phyloP scores from a whole-genome alignment of 257 asterid species.

The Fraxinus pennsylvanica region DNA sequence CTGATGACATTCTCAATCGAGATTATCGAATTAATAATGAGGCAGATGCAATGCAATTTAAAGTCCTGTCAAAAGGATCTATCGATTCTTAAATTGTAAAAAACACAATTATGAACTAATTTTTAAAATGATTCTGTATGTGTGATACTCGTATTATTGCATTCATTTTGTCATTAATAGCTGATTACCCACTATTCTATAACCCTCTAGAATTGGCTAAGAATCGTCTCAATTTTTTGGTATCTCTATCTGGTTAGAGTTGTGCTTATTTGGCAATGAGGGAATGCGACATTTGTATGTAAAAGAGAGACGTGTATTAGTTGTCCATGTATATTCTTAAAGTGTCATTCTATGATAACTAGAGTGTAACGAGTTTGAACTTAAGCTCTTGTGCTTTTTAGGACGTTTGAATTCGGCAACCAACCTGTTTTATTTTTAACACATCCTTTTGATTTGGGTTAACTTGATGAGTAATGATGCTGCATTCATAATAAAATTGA shows the following conservation, averaged over 20 bases:
- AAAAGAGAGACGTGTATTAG: neutral
- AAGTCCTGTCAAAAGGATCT: neutral
- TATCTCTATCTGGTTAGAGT: neutral
- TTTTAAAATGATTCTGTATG: neutral
- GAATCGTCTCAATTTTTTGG: conserved; percentile 4
- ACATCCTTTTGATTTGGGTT: neutral
- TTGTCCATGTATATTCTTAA: conserved; percentile 5
- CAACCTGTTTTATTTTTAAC: neutral
- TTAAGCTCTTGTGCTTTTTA: conserved; percentile 9
- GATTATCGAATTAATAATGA: neutral
- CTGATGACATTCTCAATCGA: neutral
- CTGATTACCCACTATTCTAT: conserved; percentile 4
- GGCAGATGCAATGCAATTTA: neutral
- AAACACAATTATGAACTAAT: neutral
- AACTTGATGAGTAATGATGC: neutral
- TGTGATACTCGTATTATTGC: neutral
- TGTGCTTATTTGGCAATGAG: conserved; percentile 2
- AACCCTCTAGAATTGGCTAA: neutral
- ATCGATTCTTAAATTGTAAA: neutral
- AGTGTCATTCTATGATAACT: conserved; percentile 12
- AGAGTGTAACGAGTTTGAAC: conserved; percentile 3
- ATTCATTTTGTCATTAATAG: neutral
- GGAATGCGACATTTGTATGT: neutral
- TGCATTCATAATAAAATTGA: neutral
- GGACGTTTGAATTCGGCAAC: neutral